Evolutionary conservation across 441 rosid species (phyloP).

Genomic region (Populus hybrid): DNA sequence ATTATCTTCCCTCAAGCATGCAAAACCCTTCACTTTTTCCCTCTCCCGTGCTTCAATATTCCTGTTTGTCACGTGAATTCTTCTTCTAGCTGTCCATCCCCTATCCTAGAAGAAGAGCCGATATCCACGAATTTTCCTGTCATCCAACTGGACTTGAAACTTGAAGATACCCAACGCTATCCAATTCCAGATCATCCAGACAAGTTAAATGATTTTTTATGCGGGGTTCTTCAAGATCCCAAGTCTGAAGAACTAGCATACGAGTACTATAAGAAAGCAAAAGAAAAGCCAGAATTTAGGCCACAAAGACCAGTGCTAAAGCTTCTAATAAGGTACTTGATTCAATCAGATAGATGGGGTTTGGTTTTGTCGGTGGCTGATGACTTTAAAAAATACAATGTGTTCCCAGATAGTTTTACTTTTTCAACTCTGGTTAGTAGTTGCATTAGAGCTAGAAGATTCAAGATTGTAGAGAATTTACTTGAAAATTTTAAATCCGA

Average conservation of each 20-base stretch:
- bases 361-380: conserved; percentile 39
- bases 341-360: conserved; percentile 57
- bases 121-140: conserved; percentile 26
- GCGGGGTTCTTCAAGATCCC: conserved; percentile 47
- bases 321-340: conserved; percentile 59
- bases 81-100: conserved; percentile 39
- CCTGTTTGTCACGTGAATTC: conserved; percentile 28
- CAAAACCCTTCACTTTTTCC: conserved; percentile 34
- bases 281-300: conserved; percentile 43
- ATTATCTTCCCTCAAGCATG: conserved; percentile 26
- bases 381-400: conserved; percentile 48
- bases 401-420: conserved; percentile 53
- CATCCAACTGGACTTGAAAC: not conserved
- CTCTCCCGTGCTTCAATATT: conserved; percentile 26
- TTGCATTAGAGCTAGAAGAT: conserved; percentile 55
- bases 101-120: conserved; percentile 39
- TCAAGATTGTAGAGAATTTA: conserved; percentile 44
- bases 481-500: conserved; percentile 46
- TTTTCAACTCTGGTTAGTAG: conserved; percentile 51
- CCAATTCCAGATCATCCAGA: conserved; percentile 25
- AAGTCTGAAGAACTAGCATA: conserved; percentile 38
- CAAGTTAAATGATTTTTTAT: conserved; percentile 43
- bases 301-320: conserved; percentile 42
- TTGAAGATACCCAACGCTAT: conserved; percentile 29
- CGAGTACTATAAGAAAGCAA: conserved; percentile 59